Conservation (phyloP, 2,329 filamentous ascomycete genomes). For the Xylaria sp. region DNA sequence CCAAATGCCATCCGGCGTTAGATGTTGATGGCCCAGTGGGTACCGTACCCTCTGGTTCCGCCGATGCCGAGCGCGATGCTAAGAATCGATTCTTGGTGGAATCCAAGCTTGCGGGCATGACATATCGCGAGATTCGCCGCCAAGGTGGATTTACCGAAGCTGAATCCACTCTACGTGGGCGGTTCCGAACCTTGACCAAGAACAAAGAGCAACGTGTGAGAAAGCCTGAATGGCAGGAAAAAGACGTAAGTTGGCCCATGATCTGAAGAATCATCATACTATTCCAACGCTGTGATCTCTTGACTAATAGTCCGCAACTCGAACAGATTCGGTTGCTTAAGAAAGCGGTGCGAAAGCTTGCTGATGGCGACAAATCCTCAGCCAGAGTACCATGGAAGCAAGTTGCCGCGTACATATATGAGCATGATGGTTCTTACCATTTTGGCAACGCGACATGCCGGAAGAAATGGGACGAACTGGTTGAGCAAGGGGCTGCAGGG, state of each 20-base stretch:
- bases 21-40: conserved; percentile 4
- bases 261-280: no score
- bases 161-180: conserved; percentile 77
- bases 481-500: conserved; percentile 40
- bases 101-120: conserved; percentile 65
- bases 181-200: conserved; percentile 73
- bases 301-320: conserved; percentile 3
- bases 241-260: conserved; percentile 69
- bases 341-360: conserved; percentile 55
- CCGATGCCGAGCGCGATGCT: conserved; percentile 43
- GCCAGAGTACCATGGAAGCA: conserved; percentile 66
- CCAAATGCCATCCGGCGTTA: conserved; percentile 15
- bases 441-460: conserved; percentile 69
- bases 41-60: conserved; percentile 5
- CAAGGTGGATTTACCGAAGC: conserved; percentile 68
- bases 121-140: conserved; percentile 71
- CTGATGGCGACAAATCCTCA: conserved; percentile 45
- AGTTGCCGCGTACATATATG: conserved; percentile 63
- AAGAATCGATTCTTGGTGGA: conserved; percentile 63
- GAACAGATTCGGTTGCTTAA: conserved; percentile 58
- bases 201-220: conserved; percentile 69
- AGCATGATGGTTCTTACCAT: conserved; percentile 64
- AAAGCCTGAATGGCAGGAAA: conserved; percentile 70
- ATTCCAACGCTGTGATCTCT: neutral
- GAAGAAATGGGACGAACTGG: conserved; percentile 65